Conservation (phyloP, 2,329 filamentous ascomycete genomes). For the Tolypocladium tropicale region DNA sequence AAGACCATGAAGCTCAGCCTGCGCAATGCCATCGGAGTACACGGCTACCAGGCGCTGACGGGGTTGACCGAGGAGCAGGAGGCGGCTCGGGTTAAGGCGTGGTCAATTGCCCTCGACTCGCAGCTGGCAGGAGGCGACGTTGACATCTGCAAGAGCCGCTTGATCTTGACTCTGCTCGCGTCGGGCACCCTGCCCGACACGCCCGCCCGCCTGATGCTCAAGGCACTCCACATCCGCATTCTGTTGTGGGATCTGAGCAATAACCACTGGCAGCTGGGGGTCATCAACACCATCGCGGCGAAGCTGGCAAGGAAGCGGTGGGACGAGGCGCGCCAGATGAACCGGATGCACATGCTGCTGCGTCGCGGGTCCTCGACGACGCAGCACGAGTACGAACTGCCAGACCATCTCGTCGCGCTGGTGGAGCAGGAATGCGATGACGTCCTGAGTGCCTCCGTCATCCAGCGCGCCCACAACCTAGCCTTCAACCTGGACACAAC, state of each 20-base stretch:
- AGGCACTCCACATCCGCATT: slow-evolving; percentile 83
- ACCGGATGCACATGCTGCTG: slow-evolving; percentile 33
- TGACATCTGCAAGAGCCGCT: slow-evolving; percentile 78
- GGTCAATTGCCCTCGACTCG: slow-evolving; percentile 87
- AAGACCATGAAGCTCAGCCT: slow-evolving; percentile 77
- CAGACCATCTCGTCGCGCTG: slow-evolving; percentile 64
- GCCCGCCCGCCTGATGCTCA: slow-evolving; percentile 76
- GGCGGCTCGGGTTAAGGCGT: slow-evolving; percentile 76
- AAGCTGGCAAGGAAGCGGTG: slow-evolving; percentile 68
- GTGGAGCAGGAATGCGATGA: slow-evolving; percentile 73
- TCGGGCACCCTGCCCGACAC: slow-evolving; percentile 80
- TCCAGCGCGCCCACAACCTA: slow-evolving; percentile 80
- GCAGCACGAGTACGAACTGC: slow-evolving; percentile 50
- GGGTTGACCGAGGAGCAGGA: slow-evolving; percentile 80
- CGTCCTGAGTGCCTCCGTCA: slow-evolving; percentile 65
- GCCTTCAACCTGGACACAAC: slow-evolving; percentile 76
- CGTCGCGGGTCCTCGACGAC: slow-evolving; percentile 29
- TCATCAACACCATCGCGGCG: slow-evolving; percentile 60
- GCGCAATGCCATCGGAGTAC: slow-evolving; percentile 65
- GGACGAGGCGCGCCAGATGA: slow-evolving; percentile 65
- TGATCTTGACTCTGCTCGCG: slow-evolving; percentile 78
- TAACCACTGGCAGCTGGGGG: slow-evolving; percentile 50
- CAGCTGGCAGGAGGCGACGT: slow-evolving; percentile 85
- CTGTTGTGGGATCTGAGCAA: slow-evolving; percentile 70
- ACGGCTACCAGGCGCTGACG: slow-evolving; percentile 68